Conservation (phyloP, 2,329 filamentous ascomycete species). For the Leptographium radiaticola region DNA sequence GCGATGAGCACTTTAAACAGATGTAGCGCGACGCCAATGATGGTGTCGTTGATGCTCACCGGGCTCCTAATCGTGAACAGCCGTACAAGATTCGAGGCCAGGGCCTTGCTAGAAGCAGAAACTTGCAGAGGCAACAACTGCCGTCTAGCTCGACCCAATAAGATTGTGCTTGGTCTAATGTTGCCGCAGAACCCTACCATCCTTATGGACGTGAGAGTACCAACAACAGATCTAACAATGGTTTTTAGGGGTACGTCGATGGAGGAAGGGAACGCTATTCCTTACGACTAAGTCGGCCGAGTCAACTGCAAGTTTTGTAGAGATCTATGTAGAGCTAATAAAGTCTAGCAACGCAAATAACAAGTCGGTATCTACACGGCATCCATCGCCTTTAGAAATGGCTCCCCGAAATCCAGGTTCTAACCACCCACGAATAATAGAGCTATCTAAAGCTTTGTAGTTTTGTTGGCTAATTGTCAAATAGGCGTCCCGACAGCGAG, state of each 20-base stretch:
- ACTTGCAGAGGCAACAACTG: not conserved
- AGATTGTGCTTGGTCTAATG: not conserved
- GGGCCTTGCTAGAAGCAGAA: not conserved
- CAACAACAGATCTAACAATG: not conserved
- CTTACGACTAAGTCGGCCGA: no score
- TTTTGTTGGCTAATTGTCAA: no score
- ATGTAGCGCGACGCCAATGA: conserved; percentile 2
- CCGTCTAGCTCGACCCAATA: not conserved
- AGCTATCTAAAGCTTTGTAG: no score
- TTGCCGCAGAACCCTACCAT: not conserved
- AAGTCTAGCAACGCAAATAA: no score
- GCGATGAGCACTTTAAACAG: conserved; percentile 1
- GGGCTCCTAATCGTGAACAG: conserved; percentile 5
- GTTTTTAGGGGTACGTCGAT: not conserved
- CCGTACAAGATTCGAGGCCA: conserved; percentile 1
- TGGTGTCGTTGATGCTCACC: not conserved
- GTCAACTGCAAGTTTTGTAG: no score
- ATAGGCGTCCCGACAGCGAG: no score
- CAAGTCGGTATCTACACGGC: no score
- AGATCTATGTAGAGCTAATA: no score
- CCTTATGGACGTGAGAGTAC: not conserved
- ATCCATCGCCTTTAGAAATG: no score
- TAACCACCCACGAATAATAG: no score
- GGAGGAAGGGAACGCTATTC: no score
- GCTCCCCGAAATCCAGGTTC: no score